Percentiles rank a stretch among this genome's conserved stretches.
These are phyloP conservation scores for Acanthamoeba sp. DNA, from an alignment of 208 protist genomes.

Conservation along the genomic window DNA sequence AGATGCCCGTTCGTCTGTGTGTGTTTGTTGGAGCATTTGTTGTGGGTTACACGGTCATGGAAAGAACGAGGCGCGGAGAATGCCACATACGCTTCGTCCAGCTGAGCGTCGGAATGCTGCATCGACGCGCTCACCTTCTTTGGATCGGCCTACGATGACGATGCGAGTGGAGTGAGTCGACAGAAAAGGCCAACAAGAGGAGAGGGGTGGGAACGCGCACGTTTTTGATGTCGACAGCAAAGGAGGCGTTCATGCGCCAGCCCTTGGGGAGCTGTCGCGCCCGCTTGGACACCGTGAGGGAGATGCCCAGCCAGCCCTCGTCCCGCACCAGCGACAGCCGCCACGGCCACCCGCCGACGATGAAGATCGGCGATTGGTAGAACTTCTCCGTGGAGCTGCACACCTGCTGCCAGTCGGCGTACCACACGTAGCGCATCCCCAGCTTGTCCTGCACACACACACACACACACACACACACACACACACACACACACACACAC, in stretches of 20 bases:
- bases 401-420: slow-evolving; percentile 32
- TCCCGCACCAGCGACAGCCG: slow-evolving; percentile 37
- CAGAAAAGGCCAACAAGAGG: neutral
- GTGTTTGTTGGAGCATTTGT: neutral
- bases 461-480: neutral
- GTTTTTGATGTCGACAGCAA: slow-evolving; percentile 48
- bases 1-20: slow-evolving; percentile 12
- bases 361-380: slow-evolving; percentile 24
- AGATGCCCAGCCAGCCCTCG: slow-evolving; percentile 41
- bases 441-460: slow-evolving; percentile 2
- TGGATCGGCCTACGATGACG: neutral
- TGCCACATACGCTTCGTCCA: slow-evolving; percentile 21
- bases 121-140: slow-evolving; percentile 51
- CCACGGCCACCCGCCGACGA: slow-evolving; percentile 37
- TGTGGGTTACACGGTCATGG: neutral
- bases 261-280: slow-evolving; percentile 34
- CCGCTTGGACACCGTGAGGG: slow-evolving; percentile 25
- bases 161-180: neutral
- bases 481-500: neutral
- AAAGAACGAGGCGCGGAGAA: neutral
- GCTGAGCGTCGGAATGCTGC: slow-evolving; percentile 14
- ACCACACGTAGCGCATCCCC: slow-evolving; percentile 31
- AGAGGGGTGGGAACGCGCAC: neutral
- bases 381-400: slow-evolving; percentile 43
- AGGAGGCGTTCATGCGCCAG: slow-evolving; percentile 56